A percentile compares a stretch with the other conserved stretches of the same genome.
These are phyloP conservation scores for Verticillium alfalfae DNA, from an alignment of 2,329 filamentous ascomycete genomes.

Conservation along the genomic window DNA sequence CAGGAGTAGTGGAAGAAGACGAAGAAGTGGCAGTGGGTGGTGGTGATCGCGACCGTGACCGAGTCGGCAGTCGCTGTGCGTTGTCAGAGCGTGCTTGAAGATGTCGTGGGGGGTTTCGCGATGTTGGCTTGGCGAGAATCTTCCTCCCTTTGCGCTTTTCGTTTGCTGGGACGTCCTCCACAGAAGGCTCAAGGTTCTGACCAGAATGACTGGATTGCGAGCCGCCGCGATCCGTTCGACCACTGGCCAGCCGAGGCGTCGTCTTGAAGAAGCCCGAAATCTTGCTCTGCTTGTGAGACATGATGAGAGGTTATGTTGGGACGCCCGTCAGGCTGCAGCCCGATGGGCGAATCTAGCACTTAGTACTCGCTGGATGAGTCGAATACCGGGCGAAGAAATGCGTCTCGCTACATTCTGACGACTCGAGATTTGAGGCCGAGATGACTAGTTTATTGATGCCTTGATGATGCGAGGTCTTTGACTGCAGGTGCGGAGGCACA, in stretches of 20 bases:
- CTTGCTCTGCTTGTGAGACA: slow-evolving; percentile 18
- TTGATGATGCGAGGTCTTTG: too few species aligned
- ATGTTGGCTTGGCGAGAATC: neutral
- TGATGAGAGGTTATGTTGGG: neutral
- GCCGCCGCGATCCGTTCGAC: too few species aligned
- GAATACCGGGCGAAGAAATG: too few species aligned
- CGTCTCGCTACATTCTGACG: too few species aligned
- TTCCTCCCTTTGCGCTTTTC: neutral
- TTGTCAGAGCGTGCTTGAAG: neutral
- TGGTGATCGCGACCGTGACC: too few species aligned
- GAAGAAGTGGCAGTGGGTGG: neutral
- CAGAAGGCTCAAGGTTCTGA: neutral
- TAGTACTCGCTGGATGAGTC: too few species aligned
- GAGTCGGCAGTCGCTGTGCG: neutral
- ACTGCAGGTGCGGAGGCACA: neutral
- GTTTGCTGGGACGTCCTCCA: neutral
- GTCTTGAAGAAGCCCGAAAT: slow-evolving; percentile 35
- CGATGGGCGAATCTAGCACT: too few species aligned
- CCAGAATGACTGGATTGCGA: neutral
- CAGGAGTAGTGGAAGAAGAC: neutral
- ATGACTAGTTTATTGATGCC: too few species aligned
- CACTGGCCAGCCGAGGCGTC: neutral
- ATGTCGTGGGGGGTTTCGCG: neutral
- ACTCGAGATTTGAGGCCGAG: too few species aligned
- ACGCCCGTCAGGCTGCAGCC: neutral